Evolutionary conservation across 2,329 filamentous ascomycete species (phyloP), one percentile per base, ranked within the genome.

Genomic region (Calonectria pteridis): DNA sequence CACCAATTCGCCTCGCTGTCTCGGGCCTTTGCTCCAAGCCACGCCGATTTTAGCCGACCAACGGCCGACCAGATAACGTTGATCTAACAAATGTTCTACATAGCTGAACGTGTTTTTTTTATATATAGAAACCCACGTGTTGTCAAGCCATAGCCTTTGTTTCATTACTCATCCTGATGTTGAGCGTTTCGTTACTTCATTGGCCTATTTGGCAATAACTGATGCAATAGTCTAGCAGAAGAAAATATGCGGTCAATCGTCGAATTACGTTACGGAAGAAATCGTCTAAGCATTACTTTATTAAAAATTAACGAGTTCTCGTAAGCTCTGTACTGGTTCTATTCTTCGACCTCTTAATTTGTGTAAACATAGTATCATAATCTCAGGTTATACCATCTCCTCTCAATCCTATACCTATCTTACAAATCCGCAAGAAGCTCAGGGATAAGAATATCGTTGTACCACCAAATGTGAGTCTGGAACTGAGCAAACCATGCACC

Each of bases 401-500:
- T 35, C 53, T 35, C 33, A 13, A 20, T 53, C 6, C n/a, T 28
- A 5, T 51, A 3, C 16, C 16, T 1, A 33, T 1, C 20, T 71
- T 67, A 76, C 35, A 74, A 28, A 18, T 67, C 68, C 50, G 70
- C 63, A 18, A 77, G 26, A 31, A 78, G 29, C 50, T 75, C 73
- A 51, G 76, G 76, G 58, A 78, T 37, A 29, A 79, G 74, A 18
- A 78, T 71, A 62, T 83, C 78, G 59, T 84, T 83, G 71, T 81
- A 84, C 73, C 82, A 80, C 83, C 83, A 84, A 10, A 84, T 69
- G n/a, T 81, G 74, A 16, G 81, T 82, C 64, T 81, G 79, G 73
- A 83, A 84, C 20, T 78, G 76, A 0, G 78, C 79, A 18, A 81
- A 80, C 68, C 81, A 87, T 6, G 86, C 83, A 18, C 83, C 83